Evolutionary conservation across 2,329 filamentous ascomycete genomes (phyloP), one percentile per base, ranked within the genome.

Genomic region (Trichoderma polysporum): DNA sequence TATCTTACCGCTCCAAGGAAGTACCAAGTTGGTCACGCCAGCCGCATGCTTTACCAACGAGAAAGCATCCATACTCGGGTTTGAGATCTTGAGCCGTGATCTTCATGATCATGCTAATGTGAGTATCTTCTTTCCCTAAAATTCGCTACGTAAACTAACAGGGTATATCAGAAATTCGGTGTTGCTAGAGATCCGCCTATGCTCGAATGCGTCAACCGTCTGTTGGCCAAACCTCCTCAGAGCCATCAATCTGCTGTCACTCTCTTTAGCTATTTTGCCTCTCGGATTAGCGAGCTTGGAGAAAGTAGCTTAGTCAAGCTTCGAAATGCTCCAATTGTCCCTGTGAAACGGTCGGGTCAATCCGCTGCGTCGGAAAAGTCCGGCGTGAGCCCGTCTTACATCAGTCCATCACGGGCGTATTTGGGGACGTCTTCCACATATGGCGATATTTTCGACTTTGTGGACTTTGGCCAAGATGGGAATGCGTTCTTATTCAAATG

Each of bases 371-470:
- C 75, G 50, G 84, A 84, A 67, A 86, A 84, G 67, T 70, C 79
- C 47, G 59, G 75, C 64, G 74, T 73, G 50, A 73, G 60, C 2
- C 47, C 73, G 2, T 71, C 73, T 3, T 72, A 76, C 71, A 83
- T 93, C 52, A 84, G 86, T 17, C 94, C 95, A 5, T 86, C 85
- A 53, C 84, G 88, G 47, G 93, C 91, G 69, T 99, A 97, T 76
- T 83, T 99, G 2, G 95, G 95, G 9, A 89, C 71, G 31, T 88
- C 85, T 6, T 76, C 80, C 2, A 84, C 83, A 8, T 99, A 96
- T 73, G 91, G 88, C 12, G 91, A 97, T 35, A 96, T 99, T 35
- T 97, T 99, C 71, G 93, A 98, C 75, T 99, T 97, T 78, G 94
- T 98, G 15, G 92, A 98, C 76, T 99, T 97, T 79, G 93, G 94